Base-by-base conservation (phyloP, 2,329 filamentous ascomycete genomes). In the Paracoccidioides brasiliensis region DNA sequence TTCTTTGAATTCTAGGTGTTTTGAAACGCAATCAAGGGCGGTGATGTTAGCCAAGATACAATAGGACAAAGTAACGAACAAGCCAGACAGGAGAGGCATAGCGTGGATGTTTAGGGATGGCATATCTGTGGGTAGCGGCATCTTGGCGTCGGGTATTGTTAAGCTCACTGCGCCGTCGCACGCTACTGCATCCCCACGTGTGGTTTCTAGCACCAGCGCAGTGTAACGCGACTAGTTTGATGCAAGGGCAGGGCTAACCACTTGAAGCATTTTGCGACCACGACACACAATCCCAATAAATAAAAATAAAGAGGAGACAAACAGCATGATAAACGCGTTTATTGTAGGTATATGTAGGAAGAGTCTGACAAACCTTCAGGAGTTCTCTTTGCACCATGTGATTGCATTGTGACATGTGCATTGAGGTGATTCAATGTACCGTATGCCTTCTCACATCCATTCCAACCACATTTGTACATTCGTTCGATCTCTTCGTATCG, bases 401-500 rank as follows among this genome's bases (percentile, higher is more conserved):
- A 93, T 71, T 98, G 93, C 93, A 97, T 97, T 12, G 93, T 97
- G 51, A 98, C 93, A 67, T 98, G 93, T 42, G 93, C 93, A 68
- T 98, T 98, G 63, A 98, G 72, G 70, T 98, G 93, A 71, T 98
- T 98, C 59, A 98, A 75, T 50, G 93, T 98, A 58, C 93, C 93
- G 64, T 98, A 98, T 2, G 93, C 93, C 75, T 98, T 98, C 73
- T 98, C 93, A 68, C 93, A 98, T 7, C 90, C 90, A 62, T 96
- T 91, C 88, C 90, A 97, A 32, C 91, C 93, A 68, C 93, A 98
- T 73, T 97, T 97, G 78, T 98, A 97, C 93, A 98, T 97, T 68
- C 93, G 85, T 76, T 98, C 93, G 64, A 98, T 98, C 70, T 98
- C 93, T 72, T 98, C 93, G 66, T 96, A 98, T 54, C 93, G 83